Evolutionary conservation across 139 green algal genomes (phyloP).

Genomic region (Tetradesmus lagerheimii): DNA sequence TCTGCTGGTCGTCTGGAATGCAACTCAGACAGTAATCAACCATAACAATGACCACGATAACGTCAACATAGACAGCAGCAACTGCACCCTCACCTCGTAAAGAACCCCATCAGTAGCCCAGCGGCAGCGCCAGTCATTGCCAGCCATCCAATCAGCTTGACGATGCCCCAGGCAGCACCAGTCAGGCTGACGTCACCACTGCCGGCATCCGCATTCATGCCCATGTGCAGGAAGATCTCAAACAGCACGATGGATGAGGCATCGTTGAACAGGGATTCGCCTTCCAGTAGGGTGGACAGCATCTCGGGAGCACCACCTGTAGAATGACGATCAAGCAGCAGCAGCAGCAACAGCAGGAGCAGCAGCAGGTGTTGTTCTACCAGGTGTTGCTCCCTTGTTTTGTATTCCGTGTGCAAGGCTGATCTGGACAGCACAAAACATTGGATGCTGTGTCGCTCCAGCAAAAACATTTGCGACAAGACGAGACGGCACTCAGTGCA

Average conservation of each 20-base stretch:
- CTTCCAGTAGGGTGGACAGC: conserved; percentile 82
- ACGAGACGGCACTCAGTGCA: no score
- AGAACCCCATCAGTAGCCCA: conserved; percentile 68
- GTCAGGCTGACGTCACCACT: neutral
- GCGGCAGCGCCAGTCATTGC: conserved; percentile 66
- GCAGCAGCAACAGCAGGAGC: neutral
- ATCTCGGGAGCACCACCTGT: conserved; percentile 73
- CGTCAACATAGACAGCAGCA: no score
- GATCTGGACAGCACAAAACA: no score
- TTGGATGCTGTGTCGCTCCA: no score
- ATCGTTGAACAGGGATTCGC: conserved; percentile 91
- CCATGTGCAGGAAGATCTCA: conserved; percentile 68
- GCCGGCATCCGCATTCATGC: neutral
- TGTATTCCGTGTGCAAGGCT: no score
- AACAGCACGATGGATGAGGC: conserved; percentile 87
- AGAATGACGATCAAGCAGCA: no score
- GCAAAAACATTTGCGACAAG: no score
- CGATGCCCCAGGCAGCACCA: neutral
- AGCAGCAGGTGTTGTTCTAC: neutral
- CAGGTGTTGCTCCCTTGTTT: no score
- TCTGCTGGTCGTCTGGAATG: no score
- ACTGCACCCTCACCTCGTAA: conserved; percentile 49
- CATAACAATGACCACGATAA: no score
- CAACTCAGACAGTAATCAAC: no score
- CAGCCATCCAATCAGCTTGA: conserved; percentile 39